Conservation (phyloP, 2,329 filamentous ascomycete species). For the Aureobasidium sp. region DNA sequence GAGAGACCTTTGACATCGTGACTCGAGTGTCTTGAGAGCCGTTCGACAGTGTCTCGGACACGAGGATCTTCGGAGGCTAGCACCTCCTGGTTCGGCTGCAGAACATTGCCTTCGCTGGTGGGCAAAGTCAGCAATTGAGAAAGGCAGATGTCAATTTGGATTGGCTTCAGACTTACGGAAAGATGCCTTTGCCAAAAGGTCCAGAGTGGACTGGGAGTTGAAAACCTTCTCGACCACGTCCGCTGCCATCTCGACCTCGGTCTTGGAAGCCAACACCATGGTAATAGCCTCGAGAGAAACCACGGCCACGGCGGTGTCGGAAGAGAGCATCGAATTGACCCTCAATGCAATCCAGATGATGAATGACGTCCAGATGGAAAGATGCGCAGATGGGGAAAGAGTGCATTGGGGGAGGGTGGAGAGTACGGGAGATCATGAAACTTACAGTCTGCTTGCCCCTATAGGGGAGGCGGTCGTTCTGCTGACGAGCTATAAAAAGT, state of each 20-base stretch:
- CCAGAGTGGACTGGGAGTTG: neutral
- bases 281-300: slow-evolving; percentile 12
- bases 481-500: too few relatives aligned
- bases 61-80: slow-evolving; percentile 18
- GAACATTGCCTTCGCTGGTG: slow-evolving; percentile 11
- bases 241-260: slow-evolving; percentile 21
- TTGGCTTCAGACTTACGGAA: slow-evolving; percentile 16
- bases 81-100: slow-evolving; percentile 18
- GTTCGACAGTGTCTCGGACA: slow-evolving; percentile 19
- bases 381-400: too few relatives aligned
- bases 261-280: slow-evolving; percentile 19
- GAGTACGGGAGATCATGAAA: too few relatives aligned
- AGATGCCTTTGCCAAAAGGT: slow-evolving; percentile 15
- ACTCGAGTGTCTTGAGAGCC: slow-evolving; percentile 26
- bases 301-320: too few relatives aligned
- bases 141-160: neutral
- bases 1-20: slow-evolving; percentile 30
- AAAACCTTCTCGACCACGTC: slow-evolving; percentile 13
- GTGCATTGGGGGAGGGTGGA: too few relatives aligned
- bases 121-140: neutral
- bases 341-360: too few relatives aligned
- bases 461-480: too few relatives aligned
- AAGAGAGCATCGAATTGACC: too few relatives aligned
- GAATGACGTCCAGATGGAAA: too few relatives aligned
- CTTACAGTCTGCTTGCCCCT: too few relatives aligned